Evolutionary conservation across 176 grass and related monocot genomes (phyloP).

Genomic region (Raddia distichophylla): DNA sequence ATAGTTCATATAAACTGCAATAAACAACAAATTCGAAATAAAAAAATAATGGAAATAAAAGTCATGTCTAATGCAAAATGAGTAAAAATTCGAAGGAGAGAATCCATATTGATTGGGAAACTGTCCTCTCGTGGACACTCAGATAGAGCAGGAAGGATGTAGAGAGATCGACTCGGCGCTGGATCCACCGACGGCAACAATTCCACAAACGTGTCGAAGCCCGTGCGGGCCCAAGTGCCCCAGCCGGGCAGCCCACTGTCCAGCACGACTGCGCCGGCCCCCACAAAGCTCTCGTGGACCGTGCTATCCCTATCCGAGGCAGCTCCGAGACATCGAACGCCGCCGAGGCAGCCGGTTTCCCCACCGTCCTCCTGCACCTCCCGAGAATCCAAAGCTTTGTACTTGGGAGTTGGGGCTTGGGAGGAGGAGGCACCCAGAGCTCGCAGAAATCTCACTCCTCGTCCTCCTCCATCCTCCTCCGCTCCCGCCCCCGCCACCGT

Average conservation of each 20-base stretch:
- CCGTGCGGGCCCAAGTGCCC: not conserved
- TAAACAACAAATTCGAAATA: too few relatives aligned
- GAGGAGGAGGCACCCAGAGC: not conserved
- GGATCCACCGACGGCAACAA: not conserved
- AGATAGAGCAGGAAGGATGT: not conserved
- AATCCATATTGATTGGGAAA: too few relatives aligned
- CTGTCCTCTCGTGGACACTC: too few relatives aligned
- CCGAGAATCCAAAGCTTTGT: slow-evolving; percentile 46
- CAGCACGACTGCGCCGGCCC: not conserved
- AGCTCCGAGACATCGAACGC: slow-evolving; percentile 13
- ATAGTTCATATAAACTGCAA: too few relatives aligned
- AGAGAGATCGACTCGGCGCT: slow-evolving; percentile 8
- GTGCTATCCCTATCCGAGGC: not conserved
- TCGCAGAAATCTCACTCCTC: slow-evolving; percentile 32
- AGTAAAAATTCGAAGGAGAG: too few relatives aligned
- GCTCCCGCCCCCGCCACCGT: not conserved
- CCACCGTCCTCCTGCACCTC: slow-evolving; percentile 26
- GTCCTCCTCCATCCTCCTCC: too few relatives aligned
- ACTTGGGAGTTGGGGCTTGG: not conserved
- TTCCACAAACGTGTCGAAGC: slow-evolving; percentile 23
- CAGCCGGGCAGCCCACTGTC: not conserved
- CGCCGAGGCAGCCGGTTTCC: not conserved
- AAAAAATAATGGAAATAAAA: too few relatives aligned
- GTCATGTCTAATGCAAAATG: too few relatives aligned
- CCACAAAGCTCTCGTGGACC: not conserved